A percentile compares a stretch with the other conserved stretches of the same genome.
Evolutionary conservation across 352 stramenopile genomes (phyloP).

Genomic region (Phytophthora agathidicida): DNA sequence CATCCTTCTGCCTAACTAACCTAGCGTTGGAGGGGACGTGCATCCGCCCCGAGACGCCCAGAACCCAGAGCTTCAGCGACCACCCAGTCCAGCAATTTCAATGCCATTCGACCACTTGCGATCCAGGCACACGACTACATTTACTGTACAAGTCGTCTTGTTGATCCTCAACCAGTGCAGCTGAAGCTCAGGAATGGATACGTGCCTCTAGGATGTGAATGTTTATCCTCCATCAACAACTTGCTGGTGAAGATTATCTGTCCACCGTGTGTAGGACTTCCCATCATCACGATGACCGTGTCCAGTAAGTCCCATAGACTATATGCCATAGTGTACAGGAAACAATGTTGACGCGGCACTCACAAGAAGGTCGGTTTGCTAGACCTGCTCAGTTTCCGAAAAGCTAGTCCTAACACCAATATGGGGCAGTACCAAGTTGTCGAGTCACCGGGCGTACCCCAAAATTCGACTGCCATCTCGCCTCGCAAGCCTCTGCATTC

Average conservation of each 20-base stretch:
- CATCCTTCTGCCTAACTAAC: too few species aligned
- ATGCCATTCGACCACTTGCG: too few species aligned
- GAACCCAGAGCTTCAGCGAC: too few species aligned
- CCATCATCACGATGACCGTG: too few species aligned
- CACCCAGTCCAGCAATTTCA: too few species aligned
- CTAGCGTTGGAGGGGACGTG: too few species aligned
- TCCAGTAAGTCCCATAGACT: constrained; percentile 10
- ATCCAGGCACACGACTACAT: too few species aligned
- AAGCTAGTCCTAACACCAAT: neutral
- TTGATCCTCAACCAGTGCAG: constrained; percentile 1
- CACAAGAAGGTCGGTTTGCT: neutral
- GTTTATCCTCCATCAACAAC: constrained; percentile 1
- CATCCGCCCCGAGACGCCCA: too few species aligned
- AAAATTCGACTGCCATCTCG: neutral
- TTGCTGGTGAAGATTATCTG: constrained; percentile 14
- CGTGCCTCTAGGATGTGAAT: constrained; percentile 15
- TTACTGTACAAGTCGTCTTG: too few species aligned
- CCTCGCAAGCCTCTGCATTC: constrained; percentile 3
- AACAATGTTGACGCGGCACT: constrained; percentile 1
- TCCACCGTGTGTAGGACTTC: constrained; percentile 4
- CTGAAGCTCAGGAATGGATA: neutral
- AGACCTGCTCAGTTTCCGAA: constrained; percentile 13
- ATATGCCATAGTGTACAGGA: neutral
- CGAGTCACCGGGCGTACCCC: constrained; percentile 4
- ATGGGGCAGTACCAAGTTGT: constrained; percentile 22